phyloP scores from a whole-genome alignment of 805 yeast genomes.

The Candida suzukii region DNA sequence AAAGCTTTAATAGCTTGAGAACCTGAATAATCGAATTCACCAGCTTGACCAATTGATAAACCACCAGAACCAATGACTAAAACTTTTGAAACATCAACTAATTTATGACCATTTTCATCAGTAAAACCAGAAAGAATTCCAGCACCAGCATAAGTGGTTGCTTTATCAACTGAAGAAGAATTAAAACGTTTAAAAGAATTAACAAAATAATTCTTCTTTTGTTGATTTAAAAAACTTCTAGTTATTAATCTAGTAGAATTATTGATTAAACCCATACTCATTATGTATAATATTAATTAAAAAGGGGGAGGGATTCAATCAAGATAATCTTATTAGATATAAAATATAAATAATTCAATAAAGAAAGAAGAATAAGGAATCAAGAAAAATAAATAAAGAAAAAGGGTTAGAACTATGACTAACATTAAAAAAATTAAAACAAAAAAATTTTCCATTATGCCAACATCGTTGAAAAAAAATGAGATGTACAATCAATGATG shows the following conservation, averaged over 20 bases:
- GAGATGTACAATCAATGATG: background rate
- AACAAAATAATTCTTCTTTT: background rate
- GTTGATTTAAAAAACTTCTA: background rate
- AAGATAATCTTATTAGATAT: no score
- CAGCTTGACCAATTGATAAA: conserved; percentile 95
- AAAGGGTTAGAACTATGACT: background rate
- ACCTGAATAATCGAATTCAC: conserved; percentile 96
- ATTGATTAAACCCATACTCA: background rate
- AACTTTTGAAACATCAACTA: conserved; percentile 83
- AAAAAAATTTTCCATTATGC: background rate
- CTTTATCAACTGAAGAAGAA: conserved; percentile 13
- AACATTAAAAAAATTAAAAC: no score
- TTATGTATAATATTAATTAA: background rate
- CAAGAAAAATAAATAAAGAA: background rate
- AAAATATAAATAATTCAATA: no score
- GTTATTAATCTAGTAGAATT: background rate
- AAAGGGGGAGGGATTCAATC: no score
- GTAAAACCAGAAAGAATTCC: conserved; percentile 48
- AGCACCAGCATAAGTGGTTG: conserved; percentile 52
- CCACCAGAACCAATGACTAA: conserved; percentile 97
- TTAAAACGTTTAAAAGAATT: conserved; percentile 8
- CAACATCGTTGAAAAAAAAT: background rate
- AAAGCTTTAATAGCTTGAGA: conserved; percentile 96
- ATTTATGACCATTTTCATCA: conserved; percentile 53
- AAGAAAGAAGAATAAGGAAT: background rate